Evolutionary conservation across 352 stramenopile genomes (phyloP), one percentile per base, ranked within the genome.

Genomic region (Globisporangium abappressorium): DNA sequence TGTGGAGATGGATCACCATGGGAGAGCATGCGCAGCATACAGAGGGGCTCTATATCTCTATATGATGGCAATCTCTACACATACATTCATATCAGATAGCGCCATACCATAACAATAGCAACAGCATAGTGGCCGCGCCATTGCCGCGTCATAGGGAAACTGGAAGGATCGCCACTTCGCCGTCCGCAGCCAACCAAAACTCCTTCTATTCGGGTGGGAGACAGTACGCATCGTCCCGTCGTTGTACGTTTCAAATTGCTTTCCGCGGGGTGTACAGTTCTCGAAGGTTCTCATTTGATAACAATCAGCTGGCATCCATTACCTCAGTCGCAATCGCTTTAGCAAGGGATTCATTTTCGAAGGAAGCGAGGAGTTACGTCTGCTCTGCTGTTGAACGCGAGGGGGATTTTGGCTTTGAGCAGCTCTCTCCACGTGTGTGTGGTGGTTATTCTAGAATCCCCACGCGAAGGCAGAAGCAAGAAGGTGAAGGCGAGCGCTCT

Each of bases 371-470:
- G 38, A 20, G 60, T 65, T 65, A 33, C 60, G 3, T 41, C 18
- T 38, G 38, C 30, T 64, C 33, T 33, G 30, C 30, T 33, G 24
- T 33, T n/a, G 49, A 54, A 49, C 38, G 38, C 38, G 38, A 46
- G 53, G 49, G 49, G 49, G 62, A 58, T 47, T 51, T 49, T 53
- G 30, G 24, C n/a, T 20, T 5, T 33, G 26, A 38, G 38, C 54
- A 26, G 26, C 54, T 59, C 53, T 38, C 14, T 22, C 53, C 46
- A 28, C 53, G 66, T 71, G 38, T 43, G 33, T 38, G 33, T 38
- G 33, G 66, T 47, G 26, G 66, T 62, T 70, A 75, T 75, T 75
- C 70, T 75, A 75, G 70, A 75, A 75, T 56, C 30, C 46, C 20
- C 24, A 12, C 49, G 51, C 18, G 58, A 67, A 24, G 41, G 15